Evolutionary conservation across 768 basidiomycete genomes (phyloP).

Genomic region (Lentinula guzmanii): DNA sequence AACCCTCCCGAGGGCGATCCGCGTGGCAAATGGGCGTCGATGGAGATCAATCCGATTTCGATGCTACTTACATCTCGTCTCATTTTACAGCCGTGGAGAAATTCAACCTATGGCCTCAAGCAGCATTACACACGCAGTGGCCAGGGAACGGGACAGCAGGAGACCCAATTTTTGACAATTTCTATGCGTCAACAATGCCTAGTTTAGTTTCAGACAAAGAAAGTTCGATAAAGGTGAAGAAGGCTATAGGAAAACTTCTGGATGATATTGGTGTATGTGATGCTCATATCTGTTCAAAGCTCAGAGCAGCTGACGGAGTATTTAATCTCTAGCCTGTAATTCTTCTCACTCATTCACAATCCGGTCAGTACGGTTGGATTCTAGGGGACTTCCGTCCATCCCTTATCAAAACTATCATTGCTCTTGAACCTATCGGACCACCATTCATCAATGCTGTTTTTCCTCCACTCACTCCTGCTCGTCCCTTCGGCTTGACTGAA

Average conservation of each 20-base stretch:
- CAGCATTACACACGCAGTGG: constrained; percentile 27
- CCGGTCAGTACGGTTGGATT: constrained; percentile 29
- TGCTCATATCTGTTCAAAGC: background rate
- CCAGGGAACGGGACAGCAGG: constrained; percentile 24
- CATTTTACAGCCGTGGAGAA: constrained; percentile 26
- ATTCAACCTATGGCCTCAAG: constrained; percentile 29
- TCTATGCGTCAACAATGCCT: constrained; percentile 20
- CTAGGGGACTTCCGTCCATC: constrained; percentile 27
- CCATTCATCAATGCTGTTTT: constrained; percentile 26
- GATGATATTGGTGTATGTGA: constrained; percentile 29
- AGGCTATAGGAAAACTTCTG: constrained; percentile 24
- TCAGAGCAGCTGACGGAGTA: background rate
- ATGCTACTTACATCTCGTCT: constrained; percentile 19
- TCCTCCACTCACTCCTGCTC: constrained; percentile 20
- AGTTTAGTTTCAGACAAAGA: constrained; percentile 17
- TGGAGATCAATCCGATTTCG: constrained; percentile 15
- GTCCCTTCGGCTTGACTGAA: constrained; percentile 28
- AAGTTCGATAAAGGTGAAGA: constrained; percentile 20
- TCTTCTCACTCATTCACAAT: constrained; percentile 31
- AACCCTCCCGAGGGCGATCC: constrained; percentile 30
- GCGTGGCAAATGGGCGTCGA: constrained; percentile 26
- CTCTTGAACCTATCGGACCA: constrained; percentile 31
- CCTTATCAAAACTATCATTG: constrained; percentile 28
- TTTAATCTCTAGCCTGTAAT: constrained; percentile 20
- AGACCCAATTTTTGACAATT: constrained; percentile 24